These are phyloP conservation scores for Coemansia sp. DNA, from an alignment of 192 early-diverging fungal species.

Conservation along the genomic window DNA sequence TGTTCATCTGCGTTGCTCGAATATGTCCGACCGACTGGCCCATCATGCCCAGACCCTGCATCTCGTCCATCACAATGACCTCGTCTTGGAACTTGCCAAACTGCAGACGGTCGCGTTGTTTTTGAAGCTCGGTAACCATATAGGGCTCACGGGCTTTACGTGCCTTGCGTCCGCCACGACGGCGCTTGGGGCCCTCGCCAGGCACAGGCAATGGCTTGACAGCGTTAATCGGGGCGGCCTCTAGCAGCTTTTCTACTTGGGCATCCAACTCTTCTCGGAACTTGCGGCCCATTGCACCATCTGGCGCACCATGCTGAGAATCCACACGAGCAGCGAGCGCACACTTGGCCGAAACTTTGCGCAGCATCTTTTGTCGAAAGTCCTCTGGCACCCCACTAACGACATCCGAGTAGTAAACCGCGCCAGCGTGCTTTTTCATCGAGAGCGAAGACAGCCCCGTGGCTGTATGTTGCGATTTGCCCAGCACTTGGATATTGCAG, in stretches of 20 bases:
- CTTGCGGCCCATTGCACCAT: conserved; percentile 70
- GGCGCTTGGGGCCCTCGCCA: conserved; percentile 84
- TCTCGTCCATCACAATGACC: conserved; percentile 75
- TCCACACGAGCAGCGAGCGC: conserved; percentile 89
- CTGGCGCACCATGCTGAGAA: conserved; percentile 60
- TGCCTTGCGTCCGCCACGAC: conserved; percentile 86
- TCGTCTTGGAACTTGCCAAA: conserved; percentile 94
- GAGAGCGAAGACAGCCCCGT: conserved; percentile 45
- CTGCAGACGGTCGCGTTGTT: conserved; percentile 84
- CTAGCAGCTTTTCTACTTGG: conserved; percentile 80
- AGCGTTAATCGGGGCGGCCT: conserved; percentile 81
- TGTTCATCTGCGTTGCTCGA: conserved; percentile 67
- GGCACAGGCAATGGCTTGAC: conserved; percentile 91
- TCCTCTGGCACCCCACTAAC: conserved; percentile 70
- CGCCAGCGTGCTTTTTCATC: conserved; percentile 72
- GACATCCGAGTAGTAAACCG: conserved; percentile 75
- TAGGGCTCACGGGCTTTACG: conserved; percentile 79
- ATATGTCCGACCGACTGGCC: conserved; percentile 77
- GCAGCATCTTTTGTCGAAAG: conserved; percentile 71
- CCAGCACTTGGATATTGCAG: conserved; percentile 80
- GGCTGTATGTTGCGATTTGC: conserved; percentile 32
- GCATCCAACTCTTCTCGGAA: conserved; percentile 80
- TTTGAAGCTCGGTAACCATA: conserved; percentile 82
- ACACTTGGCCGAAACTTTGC: conserved; percentile 81
- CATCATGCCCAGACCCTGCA: conserved; percentile 86